A percentile compares a stretch with the other conserved stretches of the same genome.
Conservation (phyloP, 306 rosid genomes). For the Vicia sativa region DNA sequence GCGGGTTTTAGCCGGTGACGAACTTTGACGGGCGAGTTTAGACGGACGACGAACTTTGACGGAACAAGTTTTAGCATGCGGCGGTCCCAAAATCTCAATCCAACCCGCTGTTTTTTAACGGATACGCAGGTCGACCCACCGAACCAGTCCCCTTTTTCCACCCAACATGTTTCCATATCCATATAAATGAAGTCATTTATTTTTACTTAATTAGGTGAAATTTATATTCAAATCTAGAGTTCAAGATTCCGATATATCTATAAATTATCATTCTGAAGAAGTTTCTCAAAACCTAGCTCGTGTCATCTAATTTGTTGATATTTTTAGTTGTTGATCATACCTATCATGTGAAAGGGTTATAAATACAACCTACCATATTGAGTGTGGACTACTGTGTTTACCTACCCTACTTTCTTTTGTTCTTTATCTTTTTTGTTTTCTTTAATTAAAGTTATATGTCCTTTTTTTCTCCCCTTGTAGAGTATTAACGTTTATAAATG, state of each 20-base stretch:
- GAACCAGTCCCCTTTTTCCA: too few relatives aligned
- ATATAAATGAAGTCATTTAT: not conserved
- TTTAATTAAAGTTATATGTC: slow-evolving; percentile 36
- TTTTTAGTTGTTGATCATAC: slow-evolving; percentile 28
- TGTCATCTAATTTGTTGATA: not conserved
- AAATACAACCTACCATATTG: slow-evolving; percentile 36
- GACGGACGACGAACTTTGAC: too few relatives aligned
- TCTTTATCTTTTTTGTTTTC: slow-evolving; percentile 41
- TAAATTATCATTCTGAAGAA: slow-evolving; percentile 4
- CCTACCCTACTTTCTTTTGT: slow-evolving; percentile 39
- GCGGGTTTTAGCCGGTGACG: too few relatives aligned
- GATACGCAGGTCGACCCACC: too few relatives aligned
- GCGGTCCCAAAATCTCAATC: too few relatives aligned
- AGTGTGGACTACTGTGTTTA: slow-evolving; percentile 23
- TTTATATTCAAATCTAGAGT: not conserved
- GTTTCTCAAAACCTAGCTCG: slow-evolving; percentile 2
- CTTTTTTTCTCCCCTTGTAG: slow-evolving; percentile 12
- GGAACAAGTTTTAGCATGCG: too few relatives aligned
- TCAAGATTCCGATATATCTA: slow-evolving; percentile 8
- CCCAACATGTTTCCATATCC: slow-evolving; percentile 2
- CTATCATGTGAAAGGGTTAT: slow-evolving; percentile 42
- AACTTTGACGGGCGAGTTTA: too few relatives aligned
- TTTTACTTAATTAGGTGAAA: not conserved
- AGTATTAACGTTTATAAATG: slow-evolving; percentile 7
- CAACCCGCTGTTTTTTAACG: too few relatives aligned